Conservation (phyloP, 192 early-diverging fungal genomes). For the Coemansia asiatica region DNA sequence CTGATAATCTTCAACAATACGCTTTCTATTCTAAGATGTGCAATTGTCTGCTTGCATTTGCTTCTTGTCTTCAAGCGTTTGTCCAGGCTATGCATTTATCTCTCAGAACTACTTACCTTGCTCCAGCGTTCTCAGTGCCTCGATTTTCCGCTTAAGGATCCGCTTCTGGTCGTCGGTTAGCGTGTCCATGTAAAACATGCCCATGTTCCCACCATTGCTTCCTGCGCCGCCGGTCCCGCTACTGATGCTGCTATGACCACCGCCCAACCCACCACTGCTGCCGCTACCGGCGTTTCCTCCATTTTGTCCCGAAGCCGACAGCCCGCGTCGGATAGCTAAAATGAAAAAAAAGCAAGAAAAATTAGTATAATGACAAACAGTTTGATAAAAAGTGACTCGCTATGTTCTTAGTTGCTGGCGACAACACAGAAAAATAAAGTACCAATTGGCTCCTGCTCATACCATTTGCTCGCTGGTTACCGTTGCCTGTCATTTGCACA, state of each 20-base stretch:
- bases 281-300: not conserved
- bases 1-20: too few relatives aligned
- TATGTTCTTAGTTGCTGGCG: too few relatives aligned
- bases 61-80: too few relatives aligned
- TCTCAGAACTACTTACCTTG: too few relatives aligned
- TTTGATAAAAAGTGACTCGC: too few relatives aligned
- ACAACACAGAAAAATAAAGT: not conserved
- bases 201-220: conserved; percentile 7
- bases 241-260: conserved; percentile 7
- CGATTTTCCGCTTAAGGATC: conserved; percentile 42
- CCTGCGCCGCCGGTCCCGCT: conserved; percentile 12
- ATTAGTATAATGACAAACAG: too few relatives aligned
- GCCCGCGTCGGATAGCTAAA: conserved; percentile 34
- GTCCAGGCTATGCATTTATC: too few relatives aligned
- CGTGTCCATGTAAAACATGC: conserved; percentile 22
- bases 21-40: too few relatives aligned
- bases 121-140: conserved; percentile 35
- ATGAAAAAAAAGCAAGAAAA: too few relatives aligned
- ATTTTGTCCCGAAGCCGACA: conserved; percentile 5
- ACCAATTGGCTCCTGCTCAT: conserved; percentile 1
- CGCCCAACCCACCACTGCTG: conserved; percentile 11
- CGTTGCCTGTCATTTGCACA: conserved; percentile 17
- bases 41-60: too few relatives aligned
- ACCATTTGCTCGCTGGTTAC: conserved; percentile 39
- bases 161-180: conserved; percentile 49